Evolutionary conservation across 768 basidiomycete genomes (phyloP).

Genomic region (Tephrocybe sp.): DNA sequence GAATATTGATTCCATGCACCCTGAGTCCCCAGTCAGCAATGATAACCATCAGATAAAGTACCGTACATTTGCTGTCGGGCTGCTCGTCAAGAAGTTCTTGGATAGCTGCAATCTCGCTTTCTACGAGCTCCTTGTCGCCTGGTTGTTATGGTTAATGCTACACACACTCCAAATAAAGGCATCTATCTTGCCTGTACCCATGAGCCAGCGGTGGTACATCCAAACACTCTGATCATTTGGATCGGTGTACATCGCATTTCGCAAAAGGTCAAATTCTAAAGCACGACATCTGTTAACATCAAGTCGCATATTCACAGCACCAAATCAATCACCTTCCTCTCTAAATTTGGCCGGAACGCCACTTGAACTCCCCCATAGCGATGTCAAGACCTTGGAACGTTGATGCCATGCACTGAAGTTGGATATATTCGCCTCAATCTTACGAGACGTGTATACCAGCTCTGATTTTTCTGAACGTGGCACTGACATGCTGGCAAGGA

Average conservation of each 20-base stretch:
- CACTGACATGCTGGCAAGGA: constrained; percentile 68
- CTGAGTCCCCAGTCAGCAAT: constrained; percentile 36
- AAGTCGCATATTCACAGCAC: not conserved
- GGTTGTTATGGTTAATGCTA: constrained; percentile 2
- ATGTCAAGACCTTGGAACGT: constrained; percentile 74
- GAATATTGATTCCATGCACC: constrained; percentile 93
- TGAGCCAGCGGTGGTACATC: constrained; percentile 98
- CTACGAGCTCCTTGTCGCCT: constrained; percentile 61
- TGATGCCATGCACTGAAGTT: constrained; percentile 99
- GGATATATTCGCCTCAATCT: constrained; percentile 92
- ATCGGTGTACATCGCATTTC: constrained; percentile 95
- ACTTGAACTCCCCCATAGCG: constrained; percentile 60
- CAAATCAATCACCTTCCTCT: constrained; percentile 55
- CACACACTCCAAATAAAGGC: not conserved
- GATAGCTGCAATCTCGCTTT: constrained; percentile 75
- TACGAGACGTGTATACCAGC: constrained; percentile 79
- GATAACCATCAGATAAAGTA: not conserved
- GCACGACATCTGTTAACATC: not conserved
- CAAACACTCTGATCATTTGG: constrained; percentile 96
- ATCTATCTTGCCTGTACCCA: constrained; percentile 64
- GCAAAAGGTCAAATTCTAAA: constrained; percentile 88
- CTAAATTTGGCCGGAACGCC: constrained; percentile 52
- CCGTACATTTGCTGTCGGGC: constrained; percentile 88
- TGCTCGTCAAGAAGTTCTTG: constrained; percentile 85
- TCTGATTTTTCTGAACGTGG: constrained; percentile 61